A percentile compares a stretch with the other conserved stretches of the same genome.
phyloP scores from a whole-genome alignment of 2,329 filamentous ascomycete species.

The Exophiala aquamarina region DNA sequence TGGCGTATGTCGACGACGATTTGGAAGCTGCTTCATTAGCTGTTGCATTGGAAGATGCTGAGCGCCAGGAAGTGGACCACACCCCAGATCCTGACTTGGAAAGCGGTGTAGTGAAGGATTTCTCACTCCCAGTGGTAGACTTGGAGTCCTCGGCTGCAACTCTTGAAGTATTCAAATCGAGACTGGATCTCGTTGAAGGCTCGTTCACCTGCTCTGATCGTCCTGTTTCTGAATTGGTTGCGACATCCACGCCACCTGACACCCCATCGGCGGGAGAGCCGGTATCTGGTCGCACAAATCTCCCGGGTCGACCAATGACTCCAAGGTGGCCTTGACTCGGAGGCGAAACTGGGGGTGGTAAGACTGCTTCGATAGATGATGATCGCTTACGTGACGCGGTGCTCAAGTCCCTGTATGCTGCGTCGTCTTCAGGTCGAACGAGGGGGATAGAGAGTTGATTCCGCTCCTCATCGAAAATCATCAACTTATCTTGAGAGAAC shows the following conservation, averaged over 20 bases:
- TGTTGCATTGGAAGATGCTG: constrained; percentile 12
- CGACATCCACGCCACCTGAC: constrained; percentile 11
- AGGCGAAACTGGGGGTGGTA: constrained; percentile 21
- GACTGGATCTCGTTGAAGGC: constrained; percentile 18
- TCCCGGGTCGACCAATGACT: constrained; percentile 35
- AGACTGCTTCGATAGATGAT: constrained; percentile 18
- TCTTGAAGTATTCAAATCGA: constrained; percentile 15
- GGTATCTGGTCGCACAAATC: constrained; percentile 26
- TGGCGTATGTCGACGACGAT: constrained; percentile 22
- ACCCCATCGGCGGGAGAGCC: constrained; percentile 27
- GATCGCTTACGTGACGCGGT: constrained; percentile 48
- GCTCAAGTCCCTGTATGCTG: constrained; percentile 72
- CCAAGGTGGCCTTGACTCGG: constrained; percentile 32
- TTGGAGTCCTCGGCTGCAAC: constrained; percentile 28
- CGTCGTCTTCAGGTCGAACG: constrained; percentile 86
- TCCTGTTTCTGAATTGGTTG: constrained; percentile 10
- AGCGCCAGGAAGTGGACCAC: constrained; percentile 29
- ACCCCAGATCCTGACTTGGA: constrained; percentile 27
- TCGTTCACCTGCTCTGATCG: constrained; percentile 15
- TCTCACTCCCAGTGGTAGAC: constrained; percentile 32
- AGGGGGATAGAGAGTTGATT: constrained; percentile 89
- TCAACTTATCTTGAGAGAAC: constrained; percentile 88
- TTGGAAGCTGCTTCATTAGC: constrained; percentile 17
- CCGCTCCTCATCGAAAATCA: constrained; percentile 80
- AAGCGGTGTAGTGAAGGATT: constrained; percentile 28